phyloP scores from a whole-genome alignment of 768 basidiomycete genomes.

The Trametes cinnabarina region DNA sequence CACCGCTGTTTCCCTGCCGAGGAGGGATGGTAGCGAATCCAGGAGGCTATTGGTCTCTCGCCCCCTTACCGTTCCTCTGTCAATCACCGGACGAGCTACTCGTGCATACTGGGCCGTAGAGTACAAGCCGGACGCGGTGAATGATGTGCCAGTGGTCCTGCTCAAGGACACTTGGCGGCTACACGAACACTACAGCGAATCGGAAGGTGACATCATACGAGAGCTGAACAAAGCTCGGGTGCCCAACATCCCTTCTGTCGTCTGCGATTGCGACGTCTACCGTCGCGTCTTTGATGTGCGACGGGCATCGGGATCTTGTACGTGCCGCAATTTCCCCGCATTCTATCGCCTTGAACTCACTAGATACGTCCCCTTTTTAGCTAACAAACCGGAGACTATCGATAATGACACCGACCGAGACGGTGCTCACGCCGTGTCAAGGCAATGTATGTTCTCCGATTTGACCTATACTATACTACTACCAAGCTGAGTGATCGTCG shows the following conservation, averaged over 20 bases:
- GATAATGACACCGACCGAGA: no score
- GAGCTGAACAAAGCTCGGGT: background rate
- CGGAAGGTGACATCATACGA: background rate
- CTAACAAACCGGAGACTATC: no score
- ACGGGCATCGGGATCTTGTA: no score
- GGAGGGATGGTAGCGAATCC: no score
- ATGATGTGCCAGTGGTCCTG: background rate
- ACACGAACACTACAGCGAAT: background rate
- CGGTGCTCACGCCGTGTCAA: no score
- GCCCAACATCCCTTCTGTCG: background rate
- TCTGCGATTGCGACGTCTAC: background rate
- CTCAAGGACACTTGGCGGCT: slow-evolving; percentile 16
- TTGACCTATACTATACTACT: no score
- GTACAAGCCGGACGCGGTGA: background rate
- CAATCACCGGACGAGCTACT: slow-evolving; percentile 2
- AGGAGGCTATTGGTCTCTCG: background rate
- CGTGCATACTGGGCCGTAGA: slow-evolving; percentile 9
- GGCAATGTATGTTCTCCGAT: no score
- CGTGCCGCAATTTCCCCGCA: no score
- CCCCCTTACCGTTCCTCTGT: background rate
- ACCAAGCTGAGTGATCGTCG: no score
- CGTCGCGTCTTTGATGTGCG: no score
- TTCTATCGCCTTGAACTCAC: no score
- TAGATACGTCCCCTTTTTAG: no score
- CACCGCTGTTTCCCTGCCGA: background rate